Percentiles rank a stretch among this genome's conserved stretches.
Conservation (phyloP, 1,139 yeast genomes). For the Sugiyamaella neomexicana region DNA sequence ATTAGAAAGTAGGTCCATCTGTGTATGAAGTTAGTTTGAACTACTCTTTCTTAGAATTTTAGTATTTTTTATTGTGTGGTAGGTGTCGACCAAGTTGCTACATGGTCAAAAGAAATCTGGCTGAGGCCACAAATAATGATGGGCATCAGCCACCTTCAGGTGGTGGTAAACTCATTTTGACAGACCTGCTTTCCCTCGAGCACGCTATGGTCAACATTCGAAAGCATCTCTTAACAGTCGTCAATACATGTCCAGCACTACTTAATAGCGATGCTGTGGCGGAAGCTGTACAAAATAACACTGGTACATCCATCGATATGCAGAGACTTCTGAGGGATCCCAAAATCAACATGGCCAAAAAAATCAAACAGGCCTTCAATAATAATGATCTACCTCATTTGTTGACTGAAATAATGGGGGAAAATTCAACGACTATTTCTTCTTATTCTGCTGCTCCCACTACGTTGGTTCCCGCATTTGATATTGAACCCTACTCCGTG, state of each 20-base stretch:
- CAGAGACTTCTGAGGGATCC: constrained; percentile 49
- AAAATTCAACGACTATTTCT: neutral
- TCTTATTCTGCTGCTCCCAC: neutral
- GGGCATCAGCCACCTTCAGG: neutral
- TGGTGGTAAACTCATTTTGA: neutral
- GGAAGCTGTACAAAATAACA: constrained; percentile 40
- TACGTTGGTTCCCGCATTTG: neutral
- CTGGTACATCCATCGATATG: constrained; percentile 25
- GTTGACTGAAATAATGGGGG: constrained; percentile 45
- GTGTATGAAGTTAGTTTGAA: neutral
- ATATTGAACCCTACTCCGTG: constrained; percentile 1
- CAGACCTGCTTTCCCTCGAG: neutral
- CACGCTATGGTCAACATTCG: constrained; percentile 47
- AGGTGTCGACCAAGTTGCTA: too few species aligned
- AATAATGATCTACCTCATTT: constrained; percentile 47
- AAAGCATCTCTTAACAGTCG: constrained; percentile 52
- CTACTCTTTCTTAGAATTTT: too few species aligned
- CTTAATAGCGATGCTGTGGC: constrained; percentile 43
- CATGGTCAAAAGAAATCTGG: neutral
- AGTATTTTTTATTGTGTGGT: too few species aligned
- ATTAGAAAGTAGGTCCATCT: neutral
- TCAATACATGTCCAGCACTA: constrained; percentile 56
- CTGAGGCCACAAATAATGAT: neutral
- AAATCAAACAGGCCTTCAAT: constrained; percentile 55
- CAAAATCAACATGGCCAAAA: constrained; percentile 59